Percentiles rank a stretch among this genome's conserved stretches.
phyloP scores from a whole-genome alignment of 2,329 filamentous ascomycete genomes.

The Penicillium concentricum region DNA sequence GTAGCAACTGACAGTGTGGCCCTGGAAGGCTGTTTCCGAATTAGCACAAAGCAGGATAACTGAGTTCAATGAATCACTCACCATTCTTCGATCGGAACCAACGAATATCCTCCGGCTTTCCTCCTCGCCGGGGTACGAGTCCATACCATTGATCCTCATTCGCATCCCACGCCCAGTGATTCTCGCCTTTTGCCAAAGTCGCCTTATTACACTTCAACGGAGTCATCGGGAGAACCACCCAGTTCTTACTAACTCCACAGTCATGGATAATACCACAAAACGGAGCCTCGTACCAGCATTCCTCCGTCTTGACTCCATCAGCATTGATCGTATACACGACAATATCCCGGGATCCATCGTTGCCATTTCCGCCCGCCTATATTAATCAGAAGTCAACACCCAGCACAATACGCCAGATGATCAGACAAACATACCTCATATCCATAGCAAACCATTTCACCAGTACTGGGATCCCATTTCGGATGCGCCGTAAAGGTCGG shows the following conservation, averaged over 20 bases:
- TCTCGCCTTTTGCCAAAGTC: constrained; percentile 47
- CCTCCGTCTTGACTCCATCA: constrained; percentile 48
- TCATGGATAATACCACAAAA: constrained; percentile 57
- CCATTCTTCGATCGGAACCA: constrained; percentile 29
- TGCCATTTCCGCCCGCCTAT: constrained; percentile 42
- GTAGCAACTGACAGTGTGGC: constrained; percentile 51
- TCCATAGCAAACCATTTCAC: constrained; percentile 55
- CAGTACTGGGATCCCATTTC: constrained; percentile 53
- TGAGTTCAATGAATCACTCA: not conserved
- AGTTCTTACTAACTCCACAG: constrained; percentile 50
- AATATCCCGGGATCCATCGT: constrained; percentile 42
- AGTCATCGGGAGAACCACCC: constrained; percentile 49
- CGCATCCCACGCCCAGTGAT: constrained; percentile 55
- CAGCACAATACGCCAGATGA: too few species aligned
- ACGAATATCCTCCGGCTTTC: constrained; percentile 53
- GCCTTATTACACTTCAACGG: constrained; percentile 49
- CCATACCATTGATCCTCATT: constrained; percentile 56
- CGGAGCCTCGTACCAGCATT: constrained; percentile 51
- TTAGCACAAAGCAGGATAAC: not conserved
- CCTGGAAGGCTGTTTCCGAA: constrained; percentile 38
- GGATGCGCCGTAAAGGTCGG: constrained; percentile 55
- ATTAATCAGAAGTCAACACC: too few species aligned
- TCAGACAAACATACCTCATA: constrained; percentile 37
- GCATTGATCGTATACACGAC: constrained; percentile 49
- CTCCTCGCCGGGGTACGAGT: constrained; percentile 52